Percentiles rank a stretch among this genome's conserved stretches.
Evolutionary conservation across 768 basidiomycete genomes (phyloP).

Genomic region (Suillus paluster): DNA sequence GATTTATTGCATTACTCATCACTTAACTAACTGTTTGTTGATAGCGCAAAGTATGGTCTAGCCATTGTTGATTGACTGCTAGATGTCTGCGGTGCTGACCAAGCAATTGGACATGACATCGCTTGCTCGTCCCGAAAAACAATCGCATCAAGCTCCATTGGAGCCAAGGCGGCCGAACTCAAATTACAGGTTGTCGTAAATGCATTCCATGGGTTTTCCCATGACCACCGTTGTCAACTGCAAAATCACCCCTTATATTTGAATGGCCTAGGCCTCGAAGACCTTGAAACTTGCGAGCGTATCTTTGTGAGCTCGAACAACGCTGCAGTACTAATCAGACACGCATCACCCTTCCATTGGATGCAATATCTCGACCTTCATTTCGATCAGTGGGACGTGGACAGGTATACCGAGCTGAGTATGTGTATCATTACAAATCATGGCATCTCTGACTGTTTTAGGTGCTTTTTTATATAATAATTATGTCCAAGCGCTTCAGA

Average conservation of each 20-base stretch:
- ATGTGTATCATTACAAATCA: background rate
- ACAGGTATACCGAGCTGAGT: slow-evolving; percentile 8
- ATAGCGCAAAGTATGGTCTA: slow-evolving; percentile 4
- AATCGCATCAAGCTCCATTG: slow-evolving; percentile 19
- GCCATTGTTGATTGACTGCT: slow-evolving; percentile 27
- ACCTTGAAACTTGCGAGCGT: slow-evolving; percentile 22
- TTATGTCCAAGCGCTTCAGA: slow-evolving; percentile 22
- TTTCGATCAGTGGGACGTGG: slow-evolving; percentile 11
- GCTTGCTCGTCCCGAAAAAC: slow-evolving; percentile 33
- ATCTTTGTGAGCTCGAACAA: slow-evolving; percentile 19
- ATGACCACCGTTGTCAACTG: slow-evolving; percentile 24
- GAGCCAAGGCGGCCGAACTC: slow-evolving; percentile 5
- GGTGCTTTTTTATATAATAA: slow-evolving; percentile 17
- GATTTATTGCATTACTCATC: no score
- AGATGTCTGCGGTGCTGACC: slow-evolving; percentile 18
- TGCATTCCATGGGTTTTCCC: slow-evolving; percentile 27
- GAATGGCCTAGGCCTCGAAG: slow-evolving; percentile 19
- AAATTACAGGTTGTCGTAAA: slow-evolving; percentile 20
- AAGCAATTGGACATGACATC: slow-evolving; percentile 32
- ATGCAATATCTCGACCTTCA: slow-evolving; percentile 16
- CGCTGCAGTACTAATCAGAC: slow-evolving; percentile 10
- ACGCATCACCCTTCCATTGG: slow-evolving; percentile 22
- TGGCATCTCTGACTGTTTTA: slow-evolving; percentile 9
- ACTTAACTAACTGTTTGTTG: background rate
- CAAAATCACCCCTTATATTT: slow-evolving; percentile 17